Conservation (phyloP, 805 yeast species). For the Ogataea neopini region DNA sequence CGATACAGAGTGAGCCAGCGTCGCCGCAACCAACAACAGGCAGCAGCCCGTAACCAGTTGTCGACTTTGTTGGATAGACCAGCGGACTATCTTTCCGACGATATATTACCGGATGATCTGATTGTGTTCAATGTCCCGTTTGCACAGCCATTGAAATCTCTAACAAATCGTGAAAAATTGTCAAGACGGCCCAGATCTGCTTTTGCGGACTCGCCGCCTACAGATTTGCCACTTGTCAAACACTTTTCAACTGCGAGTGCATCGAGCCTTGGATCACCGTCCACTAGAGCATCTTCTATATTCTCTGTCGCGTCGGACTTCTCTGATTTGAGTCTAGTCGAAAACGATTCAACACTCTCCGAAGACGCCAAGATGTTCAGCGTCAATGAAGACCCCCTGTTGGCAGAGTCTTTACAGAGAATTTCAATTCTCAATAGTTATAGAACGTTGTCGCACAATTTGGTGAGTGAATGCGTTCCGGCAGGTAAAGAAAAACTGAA, state of each 20-base stretch:
- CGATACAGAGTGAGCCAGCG: slow-evolving; percentile 27
- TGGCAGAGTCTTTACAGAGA: slow-evolving; percentile 41
- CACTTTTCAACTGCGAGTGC: slow-evolving; percentile 14
- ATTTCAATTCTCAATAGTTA: slow-evolving; percentile 32
- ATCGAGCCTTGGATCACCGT: slow-evolving; percentile 32
- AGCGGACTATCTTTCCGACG: slow-evolving; percentile 46
- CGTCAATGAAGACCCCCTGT: slow-evolving; percentile 32
- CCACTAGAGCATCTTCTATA: slow-evolving; percentile 47
- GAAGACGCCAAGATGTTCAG: slow-evolving; percentile 39
- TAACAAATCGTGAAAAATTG: slow-evolving; percentile 39
- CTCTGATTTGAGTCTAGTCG: slow-evolving; percentile 28
- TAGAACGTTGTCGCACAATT: slow-evolving; percentile 4
- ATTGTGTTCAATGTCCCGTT: slow-evolving; percentile 66
- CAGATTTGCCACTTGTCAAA: not conserved
- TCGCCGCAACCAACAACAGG: slow-evolving; percentile 15
- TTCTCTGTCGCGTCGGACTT: slow-evolving; percentile 39
- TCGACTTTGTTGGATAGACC: slow-evolving; percentile 20
- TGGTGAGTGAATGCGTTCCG: not conserved
- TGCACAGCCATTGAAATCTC: slow-evolving; percentile 50
- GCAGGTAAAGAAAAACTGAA: slow-evolving; percentile 21
- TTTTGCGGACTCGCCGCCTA: slow-evolving; percentile 3
- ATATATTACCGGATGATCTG: slow-evolving; percentile 52
- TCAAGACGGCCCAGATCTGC: slow-evolving; percentile 15
- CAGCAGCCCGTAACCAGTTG: slow-evolving; percentile 6
- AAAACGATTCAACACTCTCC: slow-evolving; percentile 28